Conservation (phyloP, 2,329 filamentous ascomycete genomes). For the Penicillium palitans region DNA sequence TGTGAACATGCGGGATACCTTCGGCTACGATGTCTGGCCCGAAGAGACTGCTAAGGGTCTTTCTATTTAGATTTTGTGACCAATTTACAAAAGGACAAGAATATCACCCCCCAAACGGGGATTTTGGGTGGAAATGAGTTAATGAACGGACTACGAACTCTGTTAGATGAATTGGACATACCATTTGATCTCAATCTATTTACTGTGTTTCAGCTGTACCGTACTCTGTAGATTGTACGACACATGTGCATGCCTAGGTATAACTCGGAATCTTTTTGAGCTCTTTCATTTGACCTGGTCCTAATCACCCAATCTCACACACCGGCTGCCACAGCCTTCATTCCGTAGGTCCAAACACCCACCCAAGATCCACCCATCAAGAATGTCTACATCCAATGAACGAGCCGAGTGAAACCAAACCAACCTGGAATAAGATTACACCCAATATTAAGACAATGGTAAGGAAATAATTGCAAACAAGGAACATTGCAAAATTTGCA, state of each 20-base stretch:
- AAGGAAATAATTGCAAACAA: not conserved
- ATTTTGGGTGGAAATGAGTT: conserved; percentile 13
- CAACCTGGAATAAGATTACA: conserved; percentile 5
- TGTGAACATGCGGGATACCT: conserved; percentile 80
- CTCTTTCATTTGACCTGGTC: not conserved
- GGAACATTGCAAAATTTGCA: not conserved
- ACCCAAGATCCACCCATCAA: conserved; percentile 9
- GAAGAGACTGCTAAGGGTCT: conserved; percentile 51
- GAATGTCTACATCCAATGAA: conserved; percentile 7
- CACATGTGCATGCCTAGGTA: not conserved
- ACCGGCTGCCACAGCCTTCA: conserved; percentile 4
- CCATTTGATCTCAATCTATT: conserved; percentile 6
- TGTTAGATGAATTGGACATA: conserved; percentile 22
- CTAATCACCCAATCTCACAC: conserved; percentile 1
- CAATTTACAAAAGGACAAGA: conserved; percentile 4
- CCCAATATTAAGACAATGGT: not conserved
- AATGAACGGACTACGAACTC: conserved; percentile 17
- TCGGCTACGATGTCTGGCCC: conserved; percentile 71
- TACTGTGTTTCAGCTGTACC: not conserved
- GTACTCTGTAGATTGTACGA: not conserved
- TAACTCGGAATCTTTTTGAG: not conserved
- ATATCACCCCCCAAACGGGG: conserved; percentile 6
- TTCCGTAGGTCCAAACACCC: conserved; percentile 5
- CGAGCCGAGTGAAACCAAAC: not conserved
- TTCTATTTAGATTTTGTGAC: conserved; percentile 27